These are phyloP conservation scores for Phytophthora litchii DNA, from an alignment of 352 stramenopile species.

Conservation along the genomic window DNA sequence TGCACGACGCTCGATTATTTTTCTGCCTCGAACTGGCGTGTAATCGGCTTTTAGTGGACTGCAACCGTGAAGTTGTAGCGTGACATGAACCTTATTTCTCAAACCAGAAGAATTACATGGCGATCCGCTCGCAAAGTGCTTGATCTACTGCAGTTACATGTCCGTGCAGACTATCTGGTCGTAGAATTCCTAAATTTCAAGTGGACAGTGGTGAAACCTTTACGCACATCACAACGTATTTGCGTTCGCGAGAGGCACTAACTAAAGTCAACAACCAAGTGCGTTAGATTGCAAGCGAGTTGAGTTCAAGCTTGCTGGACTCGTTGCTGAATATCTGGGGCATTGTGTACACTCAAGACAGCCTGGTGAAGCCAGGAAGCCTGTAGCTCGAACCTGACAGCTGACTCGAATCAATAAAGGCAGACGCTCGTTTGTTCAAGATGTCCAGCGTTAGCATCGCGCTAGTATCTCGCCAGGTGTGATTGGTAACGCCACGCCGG, in stretches of 20 bases:
- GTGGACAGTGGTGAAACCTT: constrained; percentile 3
- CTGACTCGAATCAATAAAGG: background rate
- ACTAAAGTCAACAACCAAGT: constrained; percentile 1
- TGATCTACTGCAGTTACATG: background rate
- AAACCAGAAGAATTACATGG: background rate
- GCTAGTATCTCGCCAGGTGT: background rate
- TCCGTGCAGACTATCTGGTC: background rate
- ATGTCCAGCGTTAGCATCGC: background rate
- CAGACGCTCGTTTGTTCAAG: background rate
- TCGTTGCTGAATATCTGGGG: background rate
- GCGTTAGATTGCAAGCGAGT: background rate
- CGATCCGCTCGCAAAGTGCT: background rate
- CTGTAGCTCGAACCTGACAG: background rate
- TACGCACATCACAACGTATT: constrained; percentile 1
- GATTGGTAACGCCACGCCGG: constrained; percentile 2
- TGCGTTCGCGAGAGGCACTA: background rate
- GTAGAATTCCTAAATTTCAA: constrained; percentile 1
- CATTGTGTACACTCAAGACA: no score
- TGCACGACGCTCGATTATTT: constrained; percentile 8
- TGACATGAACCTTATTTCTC: background rate
- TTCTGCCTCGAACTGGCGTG: background rate
- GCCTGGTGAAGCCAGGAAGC: background rate
- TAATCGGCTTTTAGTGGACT: constrained; percentile 2
- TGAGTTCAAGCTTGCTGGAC: constrained; percentile 11
- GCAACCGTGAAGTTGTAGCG: background rate